These are phyloP conservation scores for Pseudogymnoascus sp. DNA, from an alignment of 2,329 filamentous ascomycete species.

Conservation along the genomic window DNA sequence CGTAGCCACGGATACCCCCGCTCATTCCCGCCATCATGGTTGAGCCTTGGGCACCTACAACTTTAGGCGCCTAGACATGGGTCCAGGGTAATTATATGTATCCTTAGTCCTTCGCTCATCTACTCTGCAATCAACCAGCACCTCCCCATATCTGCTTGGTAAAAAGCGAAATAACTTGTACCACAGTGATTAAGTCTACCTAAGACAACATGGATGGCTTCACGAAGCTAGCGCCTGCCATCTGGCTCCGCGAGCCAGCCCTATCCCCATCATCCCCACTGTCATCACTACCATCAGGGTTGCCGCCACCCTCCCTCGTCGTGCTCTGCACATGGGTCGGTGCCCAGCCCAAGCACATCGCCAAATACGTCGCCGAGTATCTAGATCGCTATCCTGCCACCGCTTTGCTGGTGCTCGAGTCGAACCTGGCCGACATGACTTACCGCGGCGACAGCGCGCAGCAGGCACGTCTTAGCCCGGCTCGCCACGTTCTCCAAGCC, in stretches of 20 bases:
- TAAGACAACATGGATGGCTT: background rate
- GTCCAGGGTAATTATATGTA: too few species aligned
- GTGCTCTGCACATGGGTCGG: constrained; percentile 55
- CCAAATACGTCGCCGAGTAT: constrained; percentile 50
- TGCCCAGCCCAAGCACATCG: constrained; percentile 45
- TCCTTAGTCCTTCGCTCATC: too few species aligned
- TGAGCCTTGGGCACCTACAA: too few species aligned
- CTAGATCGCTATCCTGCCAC: constrained; percentile 44
- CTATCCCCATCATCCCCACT: background rate
- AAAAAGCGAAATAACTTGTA: background rate
- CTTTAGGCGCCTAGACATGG: too few species aligned
- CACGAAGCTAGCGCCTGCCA: background rate
- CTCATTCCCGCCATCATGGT: too few species aligned
- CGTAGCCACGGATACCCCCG: too few species aligned
- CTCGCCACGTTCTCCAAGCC: constrained; percentile 29
- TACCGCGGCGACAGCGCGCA: background rate
- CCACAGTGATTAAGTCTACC: background rate
- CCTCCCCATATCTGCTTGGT: background rate
- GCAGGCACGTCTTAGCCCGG: constrained; percentile 29
- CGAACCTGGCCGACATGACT: background rate
- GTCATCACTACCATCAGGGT: background rate
- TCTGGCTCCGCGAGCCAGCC: background rate
- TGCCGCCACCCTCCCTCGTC: constrained; percentile 23
- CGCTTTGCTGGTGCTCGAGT: background rate
- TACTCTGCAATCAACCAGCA: background rate